Base-by-base conservation (phyloP, 2,329 filamentous ascomycete genomes). In the Venturia pyrina region DNA sequence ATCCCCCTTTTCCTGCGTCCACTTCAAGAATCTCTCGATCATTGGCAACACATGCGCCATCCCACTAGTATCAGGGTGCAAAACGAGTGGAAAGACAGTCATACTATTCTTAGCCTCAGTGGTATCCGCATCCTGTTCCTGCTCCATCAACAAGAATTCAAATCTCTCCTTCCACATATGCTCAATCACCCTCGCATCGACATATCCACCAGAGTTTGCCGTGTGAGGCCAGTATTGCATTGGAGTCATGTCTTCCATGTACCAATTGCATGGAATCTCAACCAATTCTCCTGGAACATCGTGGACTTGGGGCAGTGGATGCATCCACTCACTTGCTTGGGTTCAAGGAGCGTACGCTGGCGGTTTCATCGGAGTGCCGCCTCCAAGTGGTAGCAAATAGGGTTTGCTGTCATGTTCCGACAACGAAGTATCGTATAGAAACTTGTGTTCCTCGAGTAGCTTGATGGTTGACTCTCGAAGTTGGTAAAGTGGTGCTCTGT, bases 21-120 rank as follows among this genome's bases (percentile, higher is more conserved):
- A 85, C 43, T 64, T 70, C 67, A 85, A 73, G 68, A 83, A 78
- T 61, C 81, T 76, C 71, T 83, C 79, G 24, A 84, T 69, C 82
- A 85, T 85, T 0, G 83, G 83, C 70, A 85, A 81, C 1, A 87
- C 78, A 76, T 86, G 84, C 60, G 83, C 82, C 81, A 85, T 84
- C 0, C 84, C 84, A 70, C 80, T 84, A 3, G 82, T 85, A 74
- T 85, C 83, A 0, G 83, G 83, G 74, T 85, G 83, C 70, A 85
- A 71, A 2, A 85, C 73, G 21, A 85, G 71, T 21, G 80, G 80
- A 64, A 85, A 85, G 0, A 85, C 73, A 40, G 78, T 75, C 71
- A 71, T 71, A 63, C 67, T 72, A 63, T 72, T 72, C 37, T 73
- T 70, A 0, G 70, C 70, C 37, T 44, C n/a, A 37, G 53, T 59